Conservation (phyloP, 2,329 filamentous ascomycete species). For the Xylaria sp. region DNA sequence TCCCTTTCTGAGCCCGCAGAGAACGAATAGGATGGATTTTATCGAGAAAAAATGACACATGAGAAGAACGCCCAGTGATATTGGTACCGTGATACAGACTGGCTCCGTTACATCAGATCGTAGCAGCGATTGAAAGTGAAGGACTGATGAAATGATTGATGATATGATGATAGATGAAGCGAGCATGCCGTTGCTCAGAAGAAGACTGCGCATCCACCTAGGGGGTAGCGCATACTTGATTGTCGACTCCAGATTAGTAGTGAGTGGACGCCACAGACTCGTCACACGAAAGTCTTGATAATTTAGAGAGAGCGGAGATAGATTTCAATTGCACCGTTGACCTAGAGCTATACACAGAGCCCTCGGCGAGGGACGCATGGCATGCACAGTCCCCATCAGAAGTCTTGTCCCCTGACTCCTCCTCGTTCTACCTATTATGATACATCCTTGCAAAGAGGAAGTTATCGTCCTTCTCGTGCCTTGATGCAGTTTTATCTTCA, state of each 20-base stretch:
- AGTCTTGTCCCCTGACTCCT: conserved; percentile 4
- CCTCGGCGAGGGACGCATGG: neutral
- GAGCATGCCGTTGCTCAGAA: neutral
- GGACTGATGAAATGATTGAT: neutral
- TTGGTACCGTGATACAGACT: conserved; percentile 1
- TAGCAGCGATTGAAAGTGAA: conserved; percentile 1
- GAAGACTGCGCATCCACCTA: neutral
- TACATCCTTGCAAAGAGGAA: conserved; percentile 30
- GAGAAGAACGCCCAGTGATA: neutral
- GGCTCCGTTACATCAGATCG: conserved; percentile 15
- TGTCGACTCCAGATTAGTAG: neutral
- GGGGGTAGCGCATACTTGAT: neutral
- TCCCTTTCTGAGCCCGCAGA: neutral
- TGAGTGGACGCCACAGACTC: neutral
- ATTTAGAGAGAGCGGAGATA: conserved; percentile 32
- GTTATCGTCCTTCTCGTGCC: conserved; percentile 6
- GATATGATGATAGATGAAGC: conserved; percentile 8
- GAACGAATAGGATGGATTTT: neutral
- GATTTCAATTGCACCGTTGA: conserved; percentile 23
- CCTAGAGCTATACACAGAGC: conserved; percentile 7
- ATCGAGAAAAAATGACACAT: neutral
- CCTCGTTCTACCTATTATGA: conserved; percentile 20
- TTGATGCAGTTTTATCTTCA: conserved; percentile 22
- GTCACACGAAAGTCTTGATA: neutral
- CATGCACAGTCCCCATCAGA: conserved; percentile 5